Base-by-base conservation (phyloP, 208 protist species). In the Blastocrithidia nonstop region DNA sequence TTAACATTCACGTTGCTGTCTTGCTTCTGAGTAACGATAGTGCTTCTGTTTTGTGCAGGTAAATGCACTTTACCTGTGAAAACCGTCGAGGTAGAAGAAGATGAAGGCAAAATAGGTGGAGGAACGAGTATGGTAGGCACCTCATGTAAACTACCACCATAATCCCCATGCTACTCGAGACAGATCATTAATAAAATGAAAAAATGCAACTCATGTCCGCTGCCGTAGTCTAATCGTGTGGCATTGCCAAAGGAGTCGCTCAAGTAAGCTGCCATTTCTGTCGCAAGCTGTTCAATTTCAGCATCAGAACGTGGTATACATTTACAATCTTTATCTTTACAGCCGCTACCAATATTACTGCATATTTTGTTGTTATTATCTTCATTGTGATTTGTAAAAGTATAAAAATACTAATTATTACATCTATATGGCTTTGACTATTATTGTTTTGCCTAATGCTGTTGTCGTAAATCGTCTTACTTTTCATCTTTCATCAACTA, bases 201-300 rank as follows among this genome's bases (percentile, higher is more conserved):
- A 62, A 99, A 99, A 48, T 94, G 72, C n/a, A 96, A 46, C 65
- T 99, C 97, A 55, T 99, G 97, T 15, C 98, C 97, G 6, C 94
- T 98, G 42, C 98, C 98, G 60, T 98, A 99, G 70, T 99, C 98
- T 4, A 99, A 95, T 29, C 98, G 81, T 2, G 67, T 88, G 19
- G 53, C 39, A 55, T 98, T 97, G 2, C 98, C 98, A 40, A 98
- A 98, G 23, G 71, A 48, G 39, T 95, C 87, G 29, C 64, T 51
- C 6, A 97, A 50, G 64, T 99, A 99, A 11, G 56, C 56, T 2
- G 50, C 55, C 7, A 98, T 22, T 66, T 98, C 95, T 25, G 44
- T 46, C 22, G 66, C 71, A 24, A 85, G 38, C 20, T 16, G 17
- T 11, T 44, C 40, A 8, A 57, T 29, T 33, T 54, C 63, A n/a